Base-by-base conservation (phyloP, 1,139 yeast species). In the Sugiyamaella novakii region DNA sequence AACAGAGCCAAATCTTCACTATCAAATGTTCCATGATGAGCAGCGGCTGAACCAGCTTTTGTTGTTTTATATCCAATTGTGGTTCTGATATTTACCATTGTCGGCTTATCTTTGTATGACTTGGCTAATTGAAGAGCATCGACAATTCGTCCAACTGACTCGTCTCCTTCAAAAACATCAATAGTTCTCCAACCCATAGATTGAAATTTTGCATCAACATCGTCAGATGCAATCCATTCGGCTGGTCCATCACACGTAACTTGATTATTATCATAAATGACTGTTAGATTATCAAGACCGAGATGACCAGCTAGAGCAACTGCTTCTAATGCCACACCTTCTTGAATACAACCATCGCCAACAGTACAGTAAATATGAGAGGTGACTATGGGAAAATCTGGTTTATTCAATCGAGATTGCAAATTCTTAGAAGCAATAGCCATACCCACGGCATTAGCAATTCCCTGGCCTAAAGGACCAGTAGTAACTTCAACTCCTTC, bases 1-100 rank as follows among this genome's bases (percentile, higher is more conserved):
- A 87, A 77, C 73, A 85, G 94, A 67, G 78, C 80, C 64, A 86
- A 76, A 68, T 88, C 96, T 65, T 86, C 96, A 43, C 87, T 74
- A 76, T 85, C 84, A 73, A 87, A 81, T 67, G 96, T 94, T 59
- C 95, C 54, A 28, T 50, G 53, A 31, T 55, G 57, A 6, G 70
- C 71, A 24, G 53, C 56, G 21, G 67, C 63, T 11, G 57, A 53
- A 30, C 65, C 68, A 38, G 60, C 67, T 2, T 63, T 57, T 10
- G 49, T 53, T 10, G 72, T 60, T 61, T 70, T 43, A 60, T 22
- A 54, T 33, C 73, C 74, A 43, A 70, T 70, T 8, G 52, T 58
- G 2, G 74, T 70, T 29, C 61, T 58, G 21, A 60, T 61, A 47
- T 67, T 67, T 46, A 70, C 59, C 33, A 70, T 57, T 6, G 70